Evolutionary conservation across 306 rosid species (phyloP), one percentile per base, ranked within the genome.

Genomic region (Hippophae tibetana): DNA sequence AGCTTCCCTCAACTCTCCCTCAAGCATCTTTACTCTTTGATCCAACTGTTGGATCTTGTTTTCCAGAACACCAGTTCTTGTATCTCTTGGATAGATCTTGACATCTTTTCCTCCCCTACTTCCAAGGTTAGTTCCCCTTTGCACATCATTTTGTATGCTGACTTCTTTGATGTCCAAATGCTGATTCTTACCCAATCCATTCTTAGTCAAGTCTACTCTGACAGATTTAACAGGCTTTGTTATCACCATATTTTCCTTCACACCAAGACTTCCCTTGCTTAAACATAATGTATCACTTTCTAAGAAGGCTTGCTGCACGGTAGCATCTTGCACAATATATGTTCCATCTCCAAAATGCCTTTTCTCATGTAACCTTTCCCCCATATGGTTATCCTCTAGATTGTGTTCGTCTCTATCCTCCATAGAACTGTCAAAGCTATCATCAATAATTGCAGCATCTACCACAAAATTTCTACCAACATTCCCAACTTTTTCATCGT

Each of bases 1-100:
- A 46, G 93, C 95, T 80, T 92, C 99, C 77, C 86, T 80, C 76
- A 92, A 73, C 76, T 92, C 99, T 73, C 90, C 95, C 78, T 92
- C 97, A 66, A 92, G 99, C 78, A 69, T 73, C 74, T 84, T 80
- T 70, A 88, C 80, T 78, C 78, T 88, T 83, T 75, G 73, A 49
- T 88, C 95, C 72, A 92, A 67, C 47, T 81, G 84, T 68, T 76
- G 87, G 41, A 88, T 45, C 72, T 86, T 86, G 78, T 82, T 66
- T 63, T 88, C 90, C 71, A 75, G 74, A 77, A 75, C 60, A 70
- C 67, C 65, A 74, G 60, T 76, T 70, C 80, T 80, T 31, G 82
- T 74, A 63, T 88, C 97, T 80, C 75, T 84, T 41, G 89, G 89
- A 82, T 71, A 82, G 72, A 84, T 58, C 79, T 78, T 85, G 52